Percentiles rank a stretch among this genome's conserved stretches.
Conservation (phyloP, 2,329 filamentous ascomycete genomes). For the Colletotrichum cuscutae region DNA sequence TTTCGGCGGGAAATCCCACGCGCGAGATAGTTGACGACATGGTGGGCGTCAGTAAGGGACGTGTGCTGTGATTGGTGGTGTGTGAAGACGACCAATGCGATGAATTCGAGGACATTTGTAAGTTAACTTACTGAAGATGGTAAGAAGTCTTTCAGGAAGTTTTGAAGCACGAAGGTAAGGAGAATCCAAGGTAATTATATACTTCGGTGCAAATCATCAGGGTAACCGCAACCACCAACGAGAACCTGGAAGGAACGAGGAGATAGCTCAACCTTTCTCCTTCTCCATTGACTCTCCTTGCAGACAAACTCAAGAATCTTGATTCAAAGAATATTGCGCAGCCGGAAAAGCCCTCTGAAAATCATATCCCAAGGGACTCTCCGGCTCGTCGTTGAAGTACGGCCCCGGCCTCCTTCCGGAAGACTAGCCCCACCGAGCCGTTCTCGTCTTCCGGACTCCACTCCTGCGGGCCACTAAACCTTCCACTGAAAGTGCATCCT, state of each 20-base stretch:
- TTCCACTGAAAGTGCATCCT: not conserved
- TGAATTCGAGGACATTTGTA: no score
- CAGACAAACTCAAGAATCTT: no score
- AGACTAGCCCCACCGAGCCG: not conserved
- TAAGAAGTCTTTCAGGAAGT: no score
- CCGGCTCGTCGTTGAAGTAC: not conserved
- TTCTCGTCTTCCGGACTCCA: not conserved
- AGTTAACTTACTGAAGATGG: no score
- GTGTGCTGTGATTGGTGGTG: not conserved
- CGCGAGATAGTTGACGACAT: no score
- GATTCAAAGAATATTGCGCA: no score
- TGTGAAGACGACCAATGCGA: not conserved
- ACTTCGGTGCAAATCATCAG: not conserved
- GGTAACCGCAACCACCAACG: not conserved
- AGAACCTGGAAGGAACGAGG: not conserved
- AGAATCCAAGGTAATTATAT: not conserved
- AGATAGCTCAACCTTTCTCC: not conserved
- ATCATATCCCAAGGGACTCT: not conserved
- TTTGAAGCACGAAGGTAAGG: no score
- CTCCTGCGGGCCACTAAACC: not conserved
- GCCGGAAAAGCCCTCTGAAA: no score
- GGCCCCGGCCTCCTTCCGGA: not conserved
- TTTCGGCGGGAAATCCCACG: not conserved
- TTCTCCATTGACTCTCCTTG: not conserved
- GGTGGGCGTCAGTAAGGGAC: no score